phyloP scores from a whole-genome alignment of 2,329 filamentous ascomycete genomes.

The Epichloe sp. region DNA sequence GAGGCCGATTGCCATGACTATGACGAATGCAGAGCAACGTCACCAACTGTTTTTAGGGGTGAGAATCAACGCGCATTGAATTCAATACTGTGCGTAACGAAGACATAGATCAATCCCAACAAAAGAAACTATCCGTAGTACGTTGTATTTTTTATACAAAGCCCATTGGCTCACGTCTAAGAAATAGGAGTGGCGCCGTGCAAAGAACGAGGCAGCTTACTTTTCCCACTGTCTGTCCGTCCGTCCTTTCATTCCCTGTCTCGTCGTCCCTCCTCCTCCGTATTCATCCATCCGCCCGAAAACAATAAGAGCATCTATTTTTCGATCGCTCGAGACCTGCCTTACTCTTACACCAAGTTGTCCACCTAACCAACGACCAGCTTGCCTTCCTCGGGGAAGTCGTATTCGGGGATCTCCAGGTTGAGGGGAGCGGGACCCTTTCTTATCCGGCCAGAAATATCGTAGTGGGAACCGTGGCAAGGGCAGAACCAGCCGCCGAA shows the following conservation, averaged over 20 bases:
- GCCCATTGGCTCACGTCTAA: slow-evolving; percentile 22
- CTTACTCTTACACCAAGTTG: slow-evolving; percentile 11
- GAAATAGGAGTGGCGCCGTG: slow-evolving; percentile 18
- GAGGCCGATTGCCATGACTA: not conserved
- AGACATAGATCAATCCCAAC: not conserved
- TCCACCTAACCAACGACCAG: slow-evolving; percentile 76
- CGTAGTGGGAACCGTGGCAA: slow-evolving; percentile 99
- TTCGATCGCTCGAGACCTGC: not conserved
- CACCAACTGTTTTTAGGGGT: too few relatives aligned
- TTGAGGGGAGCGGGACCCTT: slow-evolving; percentile 96
- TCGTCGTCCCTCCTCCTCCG: slow-evolving; percentile 7
- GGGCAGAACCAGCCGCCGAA: slow-evolving; percentile 99
- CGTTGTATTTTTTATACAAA: slow-evolving; percentile 26
- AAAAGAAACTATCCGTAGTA: slow-evolving; percentile 11
- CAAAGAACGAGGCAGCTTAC: slow-evolving; percentile 7
- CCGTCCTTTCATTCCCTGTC: not conserved
- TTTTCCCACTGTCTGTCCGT: not conserved
- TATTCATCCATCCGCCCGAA: slow-evolving; percentile 6
- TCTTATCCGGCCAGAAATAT: slow-evolving; percentile 96
- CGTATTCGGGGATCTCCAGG: slow-evolving; percentile 86
- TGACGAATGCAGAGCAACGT: not conserved
- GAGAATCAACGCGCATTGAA: too few relatives aligned
- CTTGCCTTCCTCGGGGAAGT: slow-evolving; percentile 80
- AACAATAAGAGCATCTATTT: slow-evolving; percentile 7
- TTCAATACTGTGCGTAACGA: not conserved